phyloP scores from a whole-genome alignment of 768 basidiomycete genomes.

The Rhizopogon roseolus region DNA sequence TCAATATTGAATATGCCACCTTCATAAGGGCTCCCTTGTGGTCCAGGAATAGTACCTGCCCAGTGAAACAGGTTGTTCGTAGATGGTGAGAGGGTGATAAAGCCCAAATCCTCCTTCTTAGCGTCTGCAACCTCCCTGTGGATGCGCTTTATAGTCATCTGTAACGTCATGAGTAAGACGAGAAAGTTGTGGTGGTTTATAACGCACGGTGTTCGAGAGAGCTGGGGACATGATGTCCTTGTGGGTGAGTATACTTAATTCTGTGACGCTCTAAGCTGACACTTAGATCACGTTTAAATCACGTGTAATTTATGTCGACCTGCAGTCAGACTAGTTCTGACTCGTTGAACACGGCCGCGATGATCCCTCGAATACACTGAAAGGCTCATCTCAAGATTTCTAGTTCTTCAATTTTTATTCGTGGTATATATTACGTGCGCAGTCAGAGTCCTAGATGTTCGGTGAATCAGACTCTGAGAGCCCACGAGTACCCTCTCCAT shows the following conservation, averaged over 20 bases:
- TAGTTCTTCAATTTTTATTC: not conserved
- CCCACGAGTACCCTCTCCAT: conserved; percentile 74
- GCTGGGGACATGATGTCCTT: conserved; percentile 17
- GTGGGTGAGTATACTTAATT: not conserved
- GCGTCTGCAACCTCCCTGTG: conserved; percentile 77
- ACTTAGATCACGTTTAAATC: not conserved
- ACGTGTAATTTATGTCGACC: not conserved
- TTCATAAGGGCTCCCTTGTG: conserved; percentile 79
- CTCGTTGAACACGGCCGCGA: conserved; percentile 9
- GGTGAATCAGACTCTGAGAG: conserved; percentile 81
- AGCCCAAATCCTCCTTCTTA: conserved; percentile 77
- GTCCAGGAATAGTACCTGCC: conserved; percentile 77
- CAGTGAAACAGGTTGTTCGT: conserved; percentile 66
- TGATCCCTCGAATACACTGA: conserved; percentile 55
- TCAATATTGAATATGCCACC: conserved; percentile 71
- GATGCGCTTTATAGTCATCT: conserved; percentile 78
- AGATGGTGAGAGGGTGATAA: conserved; percentile 62
- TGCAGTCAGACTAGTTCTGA: too few relatives aligned
- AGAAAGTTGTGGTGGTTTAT: not conserved
- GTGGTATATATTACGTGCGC: not conserved
- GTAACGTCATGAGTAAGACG: not conserved
- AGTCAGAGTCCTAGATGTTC: conserved; percentile 46
- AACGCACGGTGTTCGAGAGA: conserved; percentile 19
- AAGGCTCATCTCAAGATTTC: conserved; percentile 3
- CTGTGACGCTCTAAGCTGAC: not conserved